phyloP scores from a whole-genome alignment of 306 rosid species.

The Geum urbanum region DNA sequence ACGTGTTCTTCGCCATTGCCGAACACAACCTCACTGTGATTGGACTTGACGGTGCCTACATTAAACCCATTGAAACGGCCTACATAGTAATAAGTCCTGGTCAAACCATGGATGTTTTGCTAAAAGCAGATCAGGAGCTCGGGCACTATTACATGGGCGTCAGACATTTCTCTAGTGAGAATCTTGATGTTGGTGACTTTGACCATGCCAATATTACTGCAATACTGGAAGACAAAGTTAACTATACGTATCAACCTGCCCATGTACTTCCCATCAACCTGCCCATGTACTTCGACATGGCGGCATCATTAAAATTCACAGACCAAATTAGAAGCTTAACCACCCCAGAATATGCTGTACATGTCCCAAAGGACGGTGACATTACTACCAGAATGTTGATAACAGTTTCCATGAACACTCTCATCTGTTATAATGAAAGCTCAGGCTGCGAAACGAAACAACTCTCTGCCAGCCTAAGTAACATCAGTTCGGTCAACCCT shows the following conservation, averaged over 20 bases:
- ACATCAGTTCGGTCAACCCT: slow-evolving; percentile 27
- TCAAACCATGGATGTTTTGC: slow-evolving; percentile 20
- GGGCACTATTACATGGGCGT: slow-evolving; percentile 18
- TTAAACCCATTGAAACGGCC: not conserved
- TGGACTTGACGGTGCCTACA: slow-evolving; percentile 3
- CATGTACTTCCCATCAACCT: too few relatives aligned
- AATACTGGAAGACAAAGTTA: not conserved
- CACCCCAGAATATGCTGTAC: not conserved
- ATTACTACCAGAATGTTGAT: slow-evolving; percentile 14
- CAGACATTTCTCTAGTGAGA: too few relatives aligned
- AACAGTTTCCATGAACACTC: slow-evolving; percentile 26
- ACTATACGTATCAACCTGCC: too few relatives aligned
- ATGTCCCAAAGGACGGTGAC: slow-evolving; percentile 22
- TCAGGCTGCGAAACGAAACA: too few relatives aligned
- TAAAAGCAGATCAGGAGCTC: slow-evolving; percentile 6
- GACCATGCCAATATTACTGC: slow-evolving; percentile 5
- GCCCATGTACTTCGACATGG: too few relatives aligned
- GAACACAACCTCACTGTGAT: slow-evolving; percentile 15
- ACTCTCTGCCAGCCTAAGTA: slow-evolving; percentile 28
- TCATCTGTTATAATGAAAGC: too few relatives aligned
- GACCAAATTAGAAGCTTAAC: too few relatives aligned
- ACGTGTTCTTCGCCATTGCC: slow-evolving; percentile 18
- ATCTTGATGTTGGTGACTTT: too few relatives aligned
- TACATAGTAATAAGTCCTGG: slow-evolving; percentile 19
- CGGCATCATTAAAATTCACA: too few relatives aligned